Conservation (phyloP, 1,284 basidiomycete species). For the Ganoderma resinaceum region DNA sequence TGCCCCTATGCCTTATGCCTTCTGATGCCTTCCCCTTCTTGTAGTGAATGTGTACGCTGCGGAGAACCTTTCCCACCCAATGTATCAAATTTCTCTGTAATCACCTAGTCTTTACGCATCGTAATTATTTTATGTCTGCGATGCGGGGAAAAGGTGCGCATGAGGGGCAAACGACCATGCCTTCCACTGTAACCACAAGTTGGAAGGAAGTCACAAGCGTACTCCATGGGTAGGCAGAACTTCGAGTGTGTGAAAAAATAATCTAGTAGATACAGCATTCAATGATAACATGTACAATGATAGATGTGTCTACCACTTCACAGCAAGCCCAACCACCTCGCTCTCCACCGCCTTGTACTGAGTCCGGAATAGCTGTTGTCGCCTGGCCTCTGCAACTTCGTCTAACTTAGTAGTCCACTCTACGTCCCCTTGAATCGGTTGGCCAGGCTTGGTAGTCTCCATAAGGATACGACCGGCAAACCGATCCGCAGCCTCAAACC, state of each 20-base stretch:
- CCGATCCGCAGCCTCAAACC: conserved; percentile 20
- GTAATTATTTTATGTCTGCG: neutral
- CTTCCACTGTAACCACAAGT: neutral
- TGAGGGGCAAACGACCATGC: neutral
- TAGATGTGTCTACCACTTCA: conserved; percentile 38
- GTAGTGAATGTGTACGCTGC: neutral
- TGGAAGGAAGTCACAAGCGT: neutral
- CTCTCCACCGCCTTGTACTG: conserved; percentile 88
- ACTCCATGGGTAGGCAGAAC: no score
- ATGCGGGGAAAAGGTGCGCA: neutral
- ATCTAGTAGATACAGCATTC: conserved; percentile 7
- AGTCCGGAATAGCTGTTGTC: conserved; percentile 74
- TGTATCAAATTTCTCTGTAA: neutral
- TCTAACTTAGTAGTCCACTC: conserved; percentile 48
- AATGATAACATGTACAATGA: neutral
- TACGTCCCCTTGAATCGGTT: neutral
- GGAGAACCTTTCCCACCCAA: neutral
- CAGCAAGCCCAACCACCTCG: conserved; percentile 63
- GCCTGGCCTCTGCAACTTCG: conserved; percentile 45
- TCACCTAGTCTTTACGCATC: neutral
- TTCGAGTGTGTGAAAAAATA: neutral
- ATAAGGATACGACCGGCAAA: conserved; percentile 22
- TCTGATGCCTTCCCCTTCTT: neutral
- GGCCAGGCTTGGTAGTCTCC: conserved; percentile 17
- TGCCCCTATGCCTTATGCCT: conserved; percentile 8